Percentiles rank a stretch among this genome's conserved stretches.
Conservation (phyloP, 352 stramenopile genomes). For the Plasmopara muralis region DNA sequence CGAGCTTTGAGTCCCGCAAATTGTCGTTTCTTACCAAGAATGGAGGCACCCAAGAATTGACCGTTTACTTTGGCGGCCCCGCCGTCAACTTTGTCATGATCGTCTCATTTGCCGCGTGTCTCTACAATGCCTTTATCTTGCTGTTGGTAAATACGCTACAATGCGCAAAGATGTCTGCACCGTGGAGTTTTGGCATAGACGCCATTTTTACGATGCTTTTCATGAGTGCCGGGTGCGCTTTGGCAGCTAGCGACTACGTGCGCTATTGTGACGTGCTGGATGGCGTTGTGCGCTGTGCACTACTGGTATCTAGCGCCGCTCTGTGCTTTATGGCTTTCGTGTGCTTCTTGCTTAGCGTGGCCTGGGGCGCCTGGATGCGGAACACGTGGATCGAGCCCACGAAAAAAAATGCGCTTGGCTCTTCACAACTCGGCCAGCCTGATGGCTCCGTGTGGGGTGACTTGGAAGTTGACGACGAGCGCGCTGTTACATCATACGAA, state of each 20-base stretch:
- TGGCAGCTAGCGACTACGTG: slow-evolving; percentile 63
- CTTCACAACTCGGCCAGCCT: not conserved
- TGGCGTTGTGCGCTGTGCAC: slow-evolving; percentile 38
- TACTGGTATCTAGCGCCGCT: slow-evolving; percentile 36
- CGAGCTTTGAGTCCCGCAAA: slow-evolving; percentile 37
- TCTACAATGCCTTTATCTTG: slow-evolving; percentile 50
- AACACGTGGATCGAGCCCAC: slow-evolving; percentile 27
- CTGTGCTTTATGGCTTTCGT: slow-evolving; percentile 64
- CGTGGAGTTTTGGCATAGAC: slow-evolving; percentile 48
- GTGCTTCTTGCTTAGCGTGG: slow-evolving; percentile 47
- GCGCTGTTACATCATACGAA: slow-evolving; percentile 15
- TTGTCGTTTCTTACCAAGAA: slow-evolving; percentile 14
- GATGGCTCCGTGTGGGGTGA: slow-evolving; percentile 16
- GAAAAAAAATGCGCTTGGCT: slow-evolving; percentile 13
- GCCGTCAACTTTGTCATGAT: slow-evolving; percentile 55
- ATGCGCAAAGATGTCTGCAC: slow-evolving; percentile 28
- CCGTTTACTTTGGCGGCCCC: slow-evolving; percentile 53
- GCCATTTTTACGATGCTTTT: slow-evolving; percentile 62
- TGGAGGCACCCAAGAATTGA: slow-evolving; percentile 26
- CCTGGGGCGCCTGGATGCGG: slow-evolving; percentile 48
- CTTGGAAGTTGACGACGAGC: slow-evolving; percentile 20
- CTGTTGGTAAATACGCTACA: slow-evolving; percentile 31
- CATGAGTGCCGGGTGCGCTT: slow-evolving; percentile 50
- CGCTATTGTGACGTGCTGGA: slow-evolving; percentile 45
- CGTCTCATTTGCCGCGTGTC: slow-evolving; percentile 45